Evolutionary conservation across 306 rosid genomes (phyloP), one percentile per base, ranked within the genome.

Genomic region (Quercus dentata): DNA sequence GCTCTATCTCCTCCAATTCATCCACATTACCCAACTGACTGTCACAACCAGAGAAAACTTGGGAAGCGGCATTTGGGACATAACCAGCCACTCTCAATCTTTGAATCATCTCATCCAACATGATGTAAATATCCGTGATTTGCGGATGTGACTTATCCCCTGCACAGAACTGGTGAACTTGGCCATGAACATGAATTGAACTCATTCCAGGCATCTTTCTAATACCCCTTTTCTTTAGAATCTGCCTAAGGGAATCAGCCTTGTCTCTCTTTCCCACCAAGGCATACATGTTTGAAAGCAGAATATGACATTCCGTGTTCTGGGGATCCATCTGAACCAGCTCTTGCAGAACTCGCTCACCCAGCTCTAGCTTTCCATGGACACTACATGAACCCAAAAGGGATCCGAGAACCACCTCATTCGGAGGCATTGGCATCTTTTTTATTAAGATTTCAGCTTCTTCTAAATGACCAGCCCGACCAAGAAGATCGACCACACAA

Each of bases 161-260:
- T 1, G 97, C 94, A 15, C 72, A 77, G 88, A 89, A 89, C 82
- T 78, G 85, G 78, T 91, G 90, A 81, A 89, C 85, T 86, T 81
- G 82, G 28, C 93, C 91, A 51, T 73, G 78, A 33, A 83, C 86
- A 69, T 87, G 86, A 76, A 93, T 74, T 5, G 91, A 85, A 58
- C 97, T 93, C 83, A 68, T 87, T 82, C 97, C 94, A 11, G 94
- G 97, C 63, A 85, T 83, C 86, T 93, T 93, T 83, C 63, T 80
- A 11, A 88, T 80, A 38, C 97, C 91, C 67, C 83, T 86, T 12
- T 77, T 74, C 87, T 80, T 82, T 25, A 91, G 89, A 71, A 74
- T 74, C 75, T 83, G 84, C 81, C 97, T 83, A 4, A 91, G 78
- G 72, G 79, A 78, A 81, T 89, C 76, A 33, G 97, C 97, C 79